Base-by-base conservation (phyloP, 1,284 basidiomycete species). In the Rhodotorula glutinis region DNA sequence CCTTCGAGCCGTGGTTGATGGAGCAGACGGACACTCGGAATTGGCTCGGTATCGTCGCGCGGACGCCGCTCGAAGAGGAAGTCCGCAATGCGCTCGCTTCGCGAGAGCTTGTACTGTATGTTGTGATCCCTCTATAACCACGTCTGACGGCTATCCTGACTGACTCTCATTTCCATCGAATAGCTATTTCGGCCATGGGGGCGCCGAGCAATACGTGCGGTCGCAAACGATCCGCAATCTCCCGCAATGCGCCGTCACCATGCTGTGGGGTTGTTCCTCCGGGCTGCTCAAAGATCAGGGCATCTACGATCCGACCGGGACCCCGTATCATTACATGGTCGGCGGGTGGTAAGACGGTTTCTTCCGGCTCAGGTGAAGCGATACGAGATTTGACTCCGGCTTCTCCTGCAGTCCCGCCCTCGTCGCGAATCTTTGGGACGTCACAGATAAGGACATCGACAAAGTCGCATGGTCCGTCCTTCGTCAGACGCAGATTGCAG, bases 241-340 rank as follows among this genome's bases (percentile, higher is more conserved):
- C 29, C 83, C 84, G 5, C 83, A 83, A 25, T 98, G 95, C 77
- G 93, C 95, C 2, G 88, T 88, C 16, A 88, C 91, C 0, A 96
- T 99, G 92, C 85, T 99, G 13, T 99, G 94, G 95, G 95, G 96
- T 0, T 99, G 95, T 82, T 98, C 95, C 0, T 96, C 92, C 0
- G 96, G 94, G 23, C 81, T 85, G 5, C 80, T 99, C 69, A 84
- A 85, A 62, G 90, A 94, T 62, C 90, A 92, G 84, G 95, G 95
- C 17, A 91, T 95, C 67, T 93, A 93, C 75, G 95, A 98, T 75
- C 84, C 90, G 21, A 85, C 86, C 21, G 95, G 95, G 14, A 98
- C 92, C 25, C 92, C 96, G 0, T 87, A 90, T 78, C 87, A 92
- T 75, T 98, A 98, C 78, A 90, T 97, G 87, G 78, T 96, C n/a